Conservation (phyloP, 164 flowering plant genomes). For the Aristolochia contorta region DNA sequence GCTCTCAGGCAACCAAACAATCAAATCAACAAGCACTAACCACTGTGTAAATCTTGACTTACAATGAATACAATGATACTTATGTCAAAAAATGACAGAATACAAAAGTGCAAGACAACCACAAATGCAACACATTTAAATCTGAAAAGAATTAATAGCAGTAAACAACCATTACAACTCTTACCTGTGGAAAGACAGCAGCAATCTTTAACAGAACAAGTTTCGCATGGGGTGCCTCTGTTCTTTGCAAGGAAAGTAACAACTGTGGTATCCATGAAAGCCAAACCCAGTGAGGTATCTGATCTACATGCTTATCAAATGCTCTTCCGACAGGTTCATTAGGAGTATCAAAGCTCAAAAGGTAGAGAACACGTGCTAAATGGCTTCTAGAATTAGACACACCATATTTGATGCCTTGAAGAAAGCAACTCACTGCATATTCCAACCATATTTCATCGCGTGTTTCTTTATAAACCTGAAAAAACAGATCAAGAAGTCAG, state of each 20-base stretch:
- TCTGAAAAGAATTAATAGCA: too few species aligned
- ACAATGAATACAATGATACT: too few species aligned
- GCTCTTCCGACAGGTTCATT: conserved; percentile 84
- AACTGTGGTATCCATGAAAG: conserved; percentile 98
- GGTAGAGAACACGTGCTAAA: conserved; percentile 87
- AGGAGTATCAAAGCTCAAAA: conserved; percentile 89
- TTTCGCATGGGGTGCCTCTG: conserved; percentile 93
- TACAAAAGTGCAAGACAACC: too few species aligned
- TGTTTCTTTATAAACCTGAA: conserved; percentile 79
- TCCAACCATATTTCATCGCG: conserved; percentile 92
- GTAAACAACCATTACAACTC: not conserved
- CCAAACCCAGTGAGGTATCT: conserved; percentile 98
- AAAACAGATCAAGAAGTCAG: conserved; percentile 2
- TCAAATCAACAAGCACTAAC: too few species aligned
- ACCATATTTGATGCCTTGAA: conserved; percentile 94
- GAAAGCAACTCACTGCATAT: conserved; percentile 95
- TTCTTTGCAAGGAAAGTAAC: conserved; percentile 84
- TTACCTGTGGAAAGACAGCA: conserved; percentile 87
- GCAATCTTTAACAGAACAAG: conserved; percentile 84
- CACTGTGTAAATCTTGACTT: too few species aligned
- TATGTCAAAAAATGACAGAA: too few species aligned
- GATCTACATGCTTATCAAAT: conserved; percentile 85
- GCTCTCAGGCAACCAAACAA: too few species aligned
- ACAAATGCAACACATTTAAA: too few species aligned
- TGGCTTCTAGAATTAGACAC: conserved; percentile 90